Base-by-base conservation (phyloP, 1,284 basidiomycete species). In the Moesziomyces antarcticus region DNA sequence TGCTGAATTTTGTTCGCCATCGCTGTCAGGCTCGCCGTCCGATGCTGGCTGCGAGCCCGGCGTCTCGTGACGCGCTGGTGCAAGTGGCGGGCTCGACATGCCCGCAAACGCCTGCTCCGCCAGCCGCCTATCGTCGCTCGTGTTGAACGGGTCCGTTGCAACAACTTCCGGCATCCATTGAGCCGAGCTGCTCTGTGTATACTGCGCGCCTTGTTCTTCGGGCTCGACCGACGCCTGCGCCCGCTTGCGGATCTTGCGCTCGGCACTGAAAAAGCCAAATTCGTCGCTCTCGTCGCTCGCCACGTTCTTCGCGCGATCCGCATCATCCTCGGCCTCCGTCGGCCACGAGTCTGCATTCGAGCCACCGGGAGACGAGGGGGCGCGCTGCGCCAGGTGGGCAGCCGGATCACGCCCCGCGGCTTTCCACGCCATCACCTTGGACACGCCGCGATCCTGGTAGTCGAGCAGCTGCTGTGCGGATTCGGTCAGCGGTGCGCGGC, bases 371-470 rank as follows among this genome's bases (percentile, higher is more conserved):
- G 30, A 33, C 30, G 44, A 40, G 18, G 41, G 20, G 9, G 35
- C 35, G 3, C 22, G 43, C n/a, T 24, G 51, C 8, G 27, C 44
- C 20, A 14, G 43, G 22, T 25, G 43, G 1, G 50, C 51, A 11
- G 30, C 52, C 14, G 37, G 37, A 41, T 59, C 44, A 24, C 63
- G 59, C 11, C 59, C 60, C 8, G 63, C 70, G 16, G 63, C 70
- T 43, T 63, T 73, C 70, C 70, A 73, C n/a, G 56, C 70, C n/a
- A 33, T 52, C 27, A 73, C 70, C 46, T 73, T 73, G 46, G 40
- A 43, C 6, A 73, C 64, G n/a, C 70, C 70, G 21, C 18, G 56
- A 13, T 63, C 50, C 48, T 60, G 59, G 21, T 67, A 64, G 18
- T 66, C 53, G 14, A 51, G 52, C 48, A 73, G 46, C 53, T 49